These are phyloP conservation scores for Claviceps sorghi DNA, from an alignment of 2,329 filamentous ascomycete species.

Conservation along the genomic window DNA sequence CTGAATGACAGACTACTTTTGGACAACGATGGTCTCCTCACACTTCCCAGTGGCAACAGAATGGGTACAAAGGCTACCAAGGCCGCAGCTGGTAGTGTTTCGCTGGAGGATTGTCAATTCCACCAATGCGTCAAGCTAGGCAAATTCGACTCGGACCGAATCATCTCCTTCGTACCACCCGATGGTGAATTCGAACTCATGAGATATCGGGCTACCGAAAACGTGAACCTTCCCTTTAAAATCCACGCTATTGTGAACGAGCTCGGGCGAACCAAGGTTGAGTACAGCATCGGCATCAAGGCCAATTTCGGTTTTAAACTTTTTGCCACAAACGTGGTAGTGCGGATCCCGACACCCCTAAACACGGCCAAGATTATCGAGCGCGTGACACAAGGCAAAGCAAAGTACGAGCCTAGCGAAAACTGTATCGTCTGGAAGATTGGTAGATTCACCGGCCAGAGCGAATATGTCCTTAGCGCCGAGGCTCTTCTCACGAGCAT, in stretches of 20 bases:
- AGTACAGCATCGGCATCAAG: constrained; percentile 95
- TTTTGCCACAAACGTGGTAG: constrained; percentile 90
- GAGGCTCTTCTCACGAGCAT: constrained; percentile 89
- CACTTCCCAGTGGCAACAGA: constrained; percentile 58
- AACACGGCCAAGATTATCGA: constrained; percentile 93
- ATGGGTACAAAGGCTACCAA: constrained; percentile 81
- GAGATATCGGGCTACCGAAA: constrained; percentile 95
- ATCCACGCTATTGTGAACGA: constrained; percentile 98
- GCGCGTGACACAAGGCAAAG: constrained; percentile 87
- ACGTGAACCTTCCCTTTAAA: constrained; percentile 97
- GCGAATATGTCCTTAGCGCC: constrained; percentile 85
- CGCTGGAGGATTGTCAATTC: constrained; percentile 94
- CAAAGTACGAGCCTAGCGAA: constrained; percentile 94
- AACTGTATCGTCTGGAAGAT: constrained; percentile 99
- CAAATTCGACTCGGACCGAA: constrained; percentile 90
- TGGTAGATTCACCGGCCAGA: constrained; percentile 93
- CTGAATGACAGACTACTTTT: constrained; percentile 88
- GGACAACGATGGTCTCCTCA: constrained; percentile 56
- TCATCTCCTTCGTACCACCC: constrained; percentile 91
- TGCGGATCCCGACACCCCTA: constrained; percentile 86
- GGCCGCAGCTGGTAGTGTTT: constrained; percentile 88
- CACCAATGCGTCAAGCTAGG: constrained; percentile 97
- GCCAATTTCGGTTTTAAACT: constrained; percentile 94
- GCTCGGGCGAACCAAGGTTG: constrained; percentile 90
- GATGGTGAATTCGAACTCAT: constrained; percentile 98